Conservation (phyloP, 1,139 yeast species). For the Geotrichum cucujoidarum region DNA sequence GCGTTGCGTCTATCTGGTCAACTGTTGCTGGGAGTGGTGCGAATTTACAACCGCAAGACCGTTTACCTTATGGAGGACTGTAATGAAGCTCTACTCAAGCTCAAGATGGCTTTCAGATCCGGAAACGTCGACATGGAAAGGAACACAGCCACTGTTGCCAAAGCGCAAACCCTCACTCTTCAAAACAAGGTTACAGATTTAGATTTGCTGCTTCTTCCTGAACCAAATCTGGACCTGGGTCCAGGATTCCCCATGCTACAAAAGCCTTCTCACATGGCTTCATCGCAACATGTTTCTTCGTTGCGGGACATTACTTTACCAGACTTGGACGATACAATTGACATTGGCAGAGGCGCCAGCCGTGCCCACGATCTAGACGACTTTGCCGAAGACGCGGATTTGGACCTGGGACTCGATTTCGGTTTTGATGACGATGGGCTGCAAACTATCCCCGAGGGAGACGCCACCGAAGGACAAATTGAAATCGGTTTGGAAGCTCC, state of each 20-base stretch:
- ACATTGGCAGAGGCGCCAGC: slow-evolving; percentile 47
- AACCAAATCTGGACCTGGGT: slow-evolving; percentile 21
- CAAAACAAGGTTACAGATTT: slow-evolving; percentile 76
- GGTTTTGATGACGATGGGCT: slow-evolving; percentile 15
- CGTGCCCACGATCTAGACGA: slow-evolving; percentile 23
- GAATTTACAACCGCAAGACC: slow-evolving; percentile 83
- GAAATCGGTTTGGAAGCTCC: slow-evolving; percentile 14
- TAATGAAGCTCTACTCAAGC: slow-evolving; percentile 64
- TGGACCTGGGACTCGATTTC: slow-evolving; percentile 19
- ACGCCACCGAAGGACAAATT: slow-evolving; percentile 5
- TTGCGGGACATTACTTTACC: slow-evolving; percentile 28
- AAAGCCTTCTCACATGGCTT: slow-evolving; percentile 3
- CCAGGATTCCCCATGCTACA: slow-evolving; percentile 17
- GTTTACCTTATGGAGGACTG: slow-evolving; percentile 82
- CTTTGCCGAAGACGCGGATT: slow-evolving; percentile 17
- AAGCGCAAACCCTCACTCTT: slow-evolving; percentile 54
- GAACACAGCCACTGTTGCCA: slow-evolving; percentile 47
- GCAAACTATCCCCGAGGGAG: slow-evolving; percentile 7
- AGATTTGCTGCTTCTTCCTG: slow-evolving; percentile 49
- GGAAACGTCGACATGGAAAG: slow-evolving; percentile 45
- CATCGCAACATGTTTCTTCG: slow-evolving; percentile 18
- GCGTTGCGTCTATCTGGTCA: slow-evolving; percentile 87
- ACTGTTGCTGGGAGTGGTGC: slow-evolving; percentile 77
- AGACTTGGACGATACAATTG: slow-evolving; percentile 38
- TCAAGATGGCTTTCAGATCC: slow-evolving; percentile 66